Percentiles rank a stretch among this genome's conserved stretches.
Evolutionary conservation across 1,284 basidiomycete genomes (phyloP).

Genomic region (Omphalotus olearius): DNA sequence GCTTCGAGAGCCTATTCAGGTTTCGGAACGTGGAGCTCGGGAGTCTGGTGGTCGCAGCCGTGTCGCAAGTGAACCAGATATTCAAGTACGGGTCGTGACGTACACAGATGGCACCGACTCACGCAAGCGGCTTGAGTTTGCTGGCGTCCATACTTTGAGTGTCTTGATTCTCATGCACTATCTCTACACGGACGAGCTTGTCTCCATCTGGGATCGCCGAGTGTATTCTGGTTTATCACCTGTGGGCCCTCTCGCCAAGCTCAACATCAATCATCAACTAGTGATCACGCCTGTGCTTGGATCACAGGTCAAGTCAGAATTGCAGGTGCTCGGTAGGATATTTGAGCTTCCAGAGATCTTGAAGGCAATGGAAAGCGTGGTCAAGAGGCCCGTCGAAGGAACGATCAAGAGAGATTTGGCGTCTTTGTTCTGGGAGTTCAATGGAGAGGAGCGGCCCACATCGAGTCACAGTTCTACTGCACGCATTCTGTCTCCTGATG

Average conservation of each 20-base stretch:
- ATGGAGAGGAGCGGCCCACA: slow-evolving; percentile 3
- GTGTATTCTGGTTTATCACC: slow-evolving; percentile 46
- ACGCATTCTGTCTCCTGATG: slow-evolving; percentile 46
- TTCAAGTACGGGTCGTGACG: too few relatives aligned
- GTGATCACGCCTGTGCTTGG: slow-evolving; percentile 33
- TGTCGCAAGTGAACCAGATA: too few relatives aligned
- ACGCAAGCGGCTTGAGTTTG: slow-evolving; percentile 32
- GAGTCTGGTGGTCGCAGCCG: too few relatives aligned
- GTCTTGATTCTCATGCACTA: slow-evolving; percentile 81
- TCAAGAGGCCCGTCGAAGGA: slow-evolving; percentile 42
- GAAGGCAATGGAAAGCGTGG: slow-evolving; percentile 48
- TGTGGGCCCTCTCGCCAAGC: slow-evolving; percentile 23
- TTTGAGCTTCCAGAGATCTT: slow-evolving; percentile 54
- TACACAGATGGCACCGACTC: slow-evolving; percentile 11
- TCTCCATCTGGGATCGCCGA: slow-evolving; percentile 84
- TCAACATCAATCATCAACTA: slow-evolving; percentile 26
- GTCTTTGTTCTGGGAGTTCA: slow-evolving; percentile 37
- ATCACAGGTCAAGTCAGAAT: slow-evolving; percentile 55
- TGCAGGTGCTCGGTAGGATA: slow-evolving; percentile 48
- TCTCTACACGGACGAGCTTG: slow-evolving; percentile 82
- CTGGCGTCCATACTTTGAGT: slow-evolving; percentile 59
- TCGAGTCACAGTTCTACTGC: slow-evolving; percentile 17
- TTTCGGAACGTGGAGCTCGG: too few relatives aligned
- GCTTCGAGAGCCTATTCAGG: slow-evolving; percentile 22
- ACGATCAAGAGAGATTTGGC: slow-evolving; percentile 48